Evolutionary conservation across 306 rosid species (phyloP).

Genomic region (Lupinus albus): DNA sequence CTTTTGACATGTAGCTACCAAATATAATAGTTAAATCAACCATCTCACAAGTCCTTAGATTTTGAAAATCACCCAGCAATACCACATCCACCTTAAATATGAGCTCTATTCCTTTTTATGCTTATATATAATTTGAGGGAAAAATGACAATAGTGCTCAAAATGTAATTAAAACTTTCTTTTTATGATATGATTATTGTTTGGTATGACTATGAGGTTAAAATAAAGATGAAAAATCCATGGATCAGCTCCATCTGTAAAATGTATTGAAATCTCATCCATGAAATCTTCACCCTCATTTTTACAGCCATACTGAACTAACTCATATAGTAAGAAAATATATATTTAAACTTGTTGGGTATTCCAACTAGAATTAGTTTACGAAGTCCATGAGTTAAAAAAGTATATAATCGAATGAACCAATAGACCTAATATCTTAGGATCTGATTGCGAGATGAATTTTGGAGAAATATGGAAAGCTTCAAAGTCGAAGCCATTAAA

Average conservation of each 20-base stretch:
- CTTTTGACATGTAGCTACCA: slow-evolving; percentile 9
- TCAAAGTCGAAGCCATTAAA: too few species aligned
- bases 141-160: slow-evolving; percentile 3
- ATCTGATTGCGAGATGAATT: too few species aligned
- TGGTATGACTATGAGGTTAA: background rate
- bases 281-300: too few species aligned
- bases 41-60: slow-evolving; percentile 20
- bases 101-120: slow-evolving; percentile 4
- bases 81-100: slow-evolving; percentile 1
- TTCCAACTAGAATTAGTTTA: too few species aligned
- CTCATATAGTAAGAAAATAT: too few species aligned
- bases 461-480: too few species aligned
- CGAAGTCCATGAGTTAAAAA: too few species aligned
- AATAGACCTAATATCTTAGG: too few species aligned
- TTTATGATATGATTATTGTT: background rate
- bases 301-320: too few species aligned
- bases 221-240: background rate
- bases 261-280: background rate
- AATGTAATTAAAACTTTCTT: background rate
- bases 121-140: background rate
- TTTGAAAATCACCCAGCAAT: slow-evolving; percentile 13
- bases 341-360: too few species aligned
- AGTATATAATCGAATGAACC: too few species aligned
- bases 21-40: slow-evolving; percentile 6
- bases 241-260: background rate